These are phyloP conservation scores for Nemania abortiva DNA, from an alignment of 2,329 filamentous ascomycete species.

Conservation along the genomic window DNA sequence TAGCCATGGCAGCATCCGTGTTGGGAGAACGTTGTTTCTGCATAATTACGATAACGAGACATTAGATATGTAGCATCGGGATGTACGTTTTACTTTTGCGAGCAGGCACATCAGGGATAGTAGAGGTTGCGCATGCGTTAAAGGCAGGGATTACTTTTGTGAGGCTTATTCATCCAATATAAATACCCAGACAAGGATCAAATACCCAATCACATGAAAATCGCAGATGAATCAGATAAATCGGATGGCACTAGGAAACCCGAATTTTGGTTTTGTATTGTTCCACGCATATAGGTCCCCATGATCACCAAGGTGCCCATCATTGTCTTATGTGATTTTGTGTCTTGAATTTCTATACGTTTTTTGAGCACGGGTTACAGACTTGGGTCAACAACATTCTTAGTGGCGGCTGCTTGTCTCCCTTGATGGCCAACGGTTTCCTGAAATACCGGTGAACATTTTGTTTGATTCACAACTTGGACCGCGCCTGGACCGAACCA, in stretches of 20 bases:
- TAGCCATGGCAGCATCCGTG: slow-evolving; percentile 11
- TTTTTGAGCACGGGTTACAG: neutral
- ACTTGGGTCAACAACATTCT: neutral
- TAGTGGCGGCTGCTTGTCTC: neutral
- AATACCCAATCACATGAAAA: slow-evolving; percentile 27
- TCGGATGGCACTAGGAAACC: neutral
- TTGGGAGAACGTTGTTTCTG: slow-evolving; percentile 34
- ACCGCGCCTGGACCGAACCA: neutral
- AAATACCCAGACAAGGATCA: slow-evolving; percentile 7
- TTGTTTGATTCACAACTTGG: slow-evolving; percentile 19
- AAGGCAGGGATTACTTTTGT: slow-evolving; percentile 5
- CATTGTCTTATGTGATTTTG: neutral
- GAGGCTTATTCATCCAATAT: slow-evolving; percentile 16
- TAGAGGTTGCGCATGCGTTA: slow-evolving; percentile 31
- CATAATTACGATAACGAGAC: slow-evolving; percentile 39
- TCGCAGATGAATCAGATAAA: slow-evolving; percentile 2
- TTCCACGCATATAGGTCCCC: neutral
- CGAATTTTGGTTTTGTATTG: neutral
- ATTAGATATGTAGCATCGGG: slow-evolving; percentile 36
- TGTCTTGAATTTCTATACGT: neutral
- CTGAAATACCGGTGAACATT: neutral
- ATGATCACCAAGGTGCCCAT: neutral
- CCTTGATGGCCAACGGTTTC: neutral
- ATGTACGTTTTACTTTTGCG: slow-evolving; percentile 14
- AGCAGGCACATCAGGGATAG: slow-evolving; percentile 20